Evolutionary conservation across 2,329 filamentous ascomycete species (phyloP), one percentile per base, ranked within the genome.

Genomic region (Ascocoryne sarcoides): DNA sequence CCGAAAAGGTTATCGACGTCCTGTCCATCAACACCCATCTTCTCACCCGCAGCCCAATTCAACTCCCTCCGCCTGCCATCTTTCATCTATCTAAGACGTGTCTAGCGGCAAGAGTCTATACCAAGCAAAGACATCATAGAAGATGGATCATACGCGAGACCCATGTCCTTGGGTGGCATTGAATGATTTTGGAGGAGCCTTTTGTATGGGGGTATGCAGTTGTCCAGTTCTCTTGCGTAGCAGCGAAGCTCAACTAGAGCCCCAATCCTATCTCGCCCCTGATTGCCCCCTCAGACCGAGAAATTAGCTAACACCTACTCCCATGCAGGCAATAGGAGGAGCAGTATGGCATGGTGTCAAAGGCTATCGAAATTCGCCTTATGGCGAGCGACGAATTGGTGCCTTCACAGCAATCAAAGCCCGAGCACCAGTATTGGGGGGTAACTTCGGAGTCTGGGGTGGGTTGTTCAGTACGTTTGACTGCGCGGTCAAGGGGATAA

Each of bases 391-490:
- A 62, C 77, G 90, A 64, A 90, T 96, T 71, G 92, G 92, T 62
- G 86, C 92, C 54, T 75, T 98, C 67, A 95, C 90, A 57, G 92
- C 92, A 45, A 88, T 98, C 67, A 98, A 98, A 74, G 89, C 92
- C 61, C 84, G 92, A 61, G 92, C 92, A 31, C 92, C 92, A 2
- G 90, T 96, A 23, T 76, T 96, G 35, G 92, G 92, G 59, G 92
- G 92, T 58, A 98, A 98, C 72, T 98, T 96, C 57, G 90, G 90
- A 57, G 87, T 94, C 42, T 96, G 92, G 90, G 90, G 92, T 61
- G 92, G 92, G 52, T 70, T 96, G 43, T 96, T 96, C 73, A 87
- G 81, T 56, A 93, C 87, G 47, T 96, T 90, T 60, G 92, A 98
- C 68, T 98, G 92, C 70, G 84, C 89, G 16, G 84, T 95, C 47